Base-by-base conservation (phyloP, 2,329 filamentous ascomycete species). In the Plenodomus tracheiphilus region DNA sequence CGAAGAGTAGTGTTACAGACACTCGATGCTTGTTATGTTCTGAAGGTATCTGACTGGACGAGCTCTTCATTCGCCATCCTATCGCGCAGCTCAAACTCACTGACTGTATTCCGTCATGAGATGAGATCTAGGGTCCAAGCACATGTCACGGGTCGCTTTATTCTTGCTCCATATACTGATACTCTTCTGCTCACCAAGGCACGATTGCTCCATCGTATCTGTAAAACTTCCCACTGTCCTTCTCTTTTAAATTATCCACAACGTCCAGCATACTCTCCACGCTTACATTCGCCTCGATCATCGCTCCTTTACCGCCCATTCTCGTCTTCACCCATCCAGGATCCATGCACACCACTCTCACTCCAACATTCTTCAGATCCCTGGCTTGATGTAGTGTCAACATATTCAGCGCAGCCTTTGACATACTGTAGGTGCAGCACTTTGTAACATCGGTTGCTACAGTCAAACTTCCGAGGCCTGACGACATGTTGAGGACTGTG, bases 241-340 rank as follows among this genome's bases (percentile, higher is more conserved):
- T 62, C 16, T 69, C 65, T 51, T 49, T 63, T 47, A 74, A 45
- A 6, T 57, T 58, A 16, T 53, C 54, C 15, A 75, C 35, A 4
- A 69, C 63, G 45, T 73, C 69, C 49, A 75, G 40, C 71, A 75
- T 75, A 11, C 69, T 66, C 19, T 58, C 54, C 44, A 75, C 71
- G 51, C 70, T 74, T 39, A 72, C 66, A 32, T 70, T 46, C 4
- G 68, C 61, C 59, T 72, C 68, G 16, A 75, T 59, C 55, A 74
- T 62, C 20, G 73, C 73, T 2, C 70, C 71, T 32, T 73, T 69
- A 0, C 75, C 75, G 2, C 75, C 75, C 68, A 77, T 73, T 50
- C 73, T 68, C 18, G 74, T 77, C 68, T 73, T 70, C 19, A 77
- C 74, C 74, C 74, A 77, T 6, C 75, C 75, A 0, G 75, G 75